A percentile compares a stretch with the other conserved stretches of the same genome.
These are phyloP conservation scores for Calonectria henricotiae DNA, from an alignment of 2,329 filamentous ascomycete species.

Conservation along the genomic window DNA sequence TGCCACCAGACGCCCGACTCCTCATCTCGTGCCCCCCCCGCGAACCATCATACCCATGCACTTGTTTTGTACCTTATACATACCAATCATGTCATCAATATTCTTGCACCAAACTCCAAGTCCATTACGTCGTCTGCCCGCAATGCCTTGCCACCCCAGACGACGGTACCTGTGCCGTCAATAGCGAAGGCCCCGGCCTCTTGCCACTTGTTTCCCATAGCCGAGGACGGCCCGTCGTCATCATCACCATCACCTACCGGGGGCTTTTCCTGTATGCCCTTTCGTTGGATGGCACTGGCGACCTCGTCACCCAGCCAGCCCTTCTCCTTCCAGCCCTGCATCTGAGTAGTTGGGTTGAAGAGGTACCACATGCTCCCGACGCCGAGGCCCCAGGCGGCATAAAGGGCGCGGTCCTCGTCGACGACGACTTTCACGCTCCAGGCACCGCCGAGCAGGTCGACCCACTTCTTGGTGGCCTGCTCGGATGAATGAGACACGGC, in stretches of 20 bases:
- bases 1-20: conserved; percentile 28
- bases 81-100: conserved; percentile 52
- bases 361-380: conserved; percentile 68
- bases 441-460: conserved; percentile 71
- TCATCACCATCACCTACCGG: conserved; percentile 45
- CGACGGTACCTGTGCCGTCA: conserved; percentile 66
- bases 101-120: conserved; percentile 67
- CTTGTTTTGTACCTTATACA: background rate
- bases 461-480: conserved; percentile 71
- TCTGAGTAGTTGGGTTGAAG: conserved; percentile 69
- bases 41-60: background rate
- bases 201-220: conserved; percentile 73
- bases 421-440: conserved; percentile 72
- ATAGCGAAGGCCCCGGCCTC: conserved; percentile 69
- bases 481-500: conserved; percentile 74
- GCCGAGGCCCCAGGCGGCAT: conserved; percentile 74
- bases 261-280: conserved; percentile 50
- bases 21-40: conserved; percentile 2
- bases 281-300: conserved; percentile 63
- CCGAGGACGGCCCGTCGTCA: conserved; percentile 60
- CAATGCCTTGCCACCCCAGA: conserved; percentile 67
- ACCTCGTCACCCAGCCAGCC: conserved; percentile 71
- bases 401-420: conserved; percentile 71
- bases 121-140: conserved; percentile 69
- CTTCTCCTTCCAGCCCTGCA: conserved; percentile 70